Base-by-base conservation (phyloP, 2,329 filamentous ascomycete species). In the Sporothrix curviconia region DNA sequence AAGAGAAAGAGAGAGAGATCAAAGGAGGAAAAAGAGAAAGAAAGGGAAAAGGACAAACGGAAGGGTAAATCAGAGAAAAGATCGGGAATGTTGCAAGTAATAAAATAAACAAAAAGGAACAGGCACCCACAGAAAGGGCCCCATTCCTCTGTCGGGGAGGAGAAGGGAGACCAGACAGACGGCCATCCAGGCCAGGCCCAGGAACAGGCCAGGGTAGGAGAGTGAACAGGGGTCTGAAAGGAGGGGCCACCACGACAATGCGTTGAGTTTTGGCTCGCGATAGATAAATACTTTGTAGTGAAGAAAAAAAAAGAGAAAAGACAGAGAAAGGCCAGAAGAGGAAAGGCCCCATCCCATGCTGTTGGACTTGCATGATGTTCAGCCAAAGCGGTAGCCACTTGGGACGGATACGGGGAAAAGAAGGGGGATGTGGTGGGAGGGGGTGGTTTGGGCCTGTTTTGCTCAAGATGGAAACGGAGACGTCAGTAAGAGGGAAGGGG, bases 211-310 rank as follows among this genome's bases (percentile, higher is more conserved):
- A 51, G 47, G 47, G 47, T 51, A 32, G 25, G 34, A 39, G 34
- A 25, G 34, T 15, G 17, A 9, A 14, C 32, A 39, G 34, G 49
- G 47, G 47, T 46, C n/a, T n/a, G n/a, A n/a, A n/a, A n/a, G n/a
- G n/a, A n/a, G n/a, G 39, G 39, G 28, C 24, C n/a, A 43, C 70
- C 69, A 72, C 69, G 69, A 71, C 70, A 71, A 71, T 68, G 67
- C 67, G 64, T 65, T 60, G 62, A 57, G 59, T 58, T 63, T 49
- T 55, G 14, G 11, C 4, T 22, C 49, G 62, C 59, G 14, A 34
- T 32, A 47, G 25, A 19, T 47, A 32, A 7, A 32, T 19, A n/a
- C n/a, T n/a, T n/a, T n/a, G n/a, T n/a, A n/a, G n/a, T n/a, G n/a
- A n/a, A 40, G 36, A 28, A 19, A n/a, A 40, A 19, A 30, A 12